Evolutionary conservation across 345 rosid genomes (phyloP), one percentile per base, ranked within the genome.

Genomic region (Gossypium anomalum): DNA sequence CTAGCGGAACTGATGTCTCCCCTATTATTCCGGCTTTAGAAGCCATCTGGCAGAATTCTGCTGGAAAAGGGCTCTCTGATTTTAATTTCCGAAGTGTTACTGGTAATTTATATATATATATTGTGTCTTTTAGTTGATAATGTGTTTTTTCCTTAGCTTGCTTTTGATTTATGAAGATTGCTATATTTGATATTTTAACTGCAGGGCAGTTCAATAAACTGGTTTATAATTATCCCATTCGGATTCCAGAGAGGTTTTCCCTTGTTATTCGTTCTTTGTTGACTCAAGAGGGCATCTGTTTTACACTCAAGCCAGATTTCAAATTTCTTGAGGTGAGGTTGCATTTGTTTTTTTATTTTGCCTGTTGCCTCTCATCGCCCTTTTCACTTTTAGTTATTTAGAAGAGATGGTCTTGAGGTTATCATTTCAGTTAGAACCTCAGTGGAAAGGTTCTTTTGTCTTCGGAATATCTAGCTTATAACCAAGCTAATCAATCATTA

Each of bases 31-130:
- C 98, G 76, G 97, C 97, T 75, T 80, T 92, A 76, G 98, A 94
- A 90, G 92, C 97, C 67, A 94, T 92, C 77, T 94, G 98, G 98
- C 98, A 92, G 87, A 94, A 92, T 75, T 94, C 98, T 69, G 74
- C 87, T 34, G 98, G 95, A 64, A 94, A 94, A 82, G 93, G 93
- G 70, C 97, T 94, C 22, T 76, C 97, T 64, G 98, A 91, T 88
- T 94, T 94, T 79, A 94, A 94, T 80, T 94, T 94, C 81, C 87
- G 95, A 80, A 91, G 85, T 68, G 98, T 94, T 76, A 94, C 98
- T 43, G 98, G 98, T 92, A 82, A 78, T 13, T 70, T 57, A 57
- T 57, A 56, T 52, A 55, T 49, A 56, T 55, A 56, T 56, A 57
- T 57, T 29, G n/a, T 16, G 17, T 11, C 7, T 34, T 65, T 11